Evolutionary conservation across 106 monocot species (phyloP), one percentile per base, ranked within the genome.

Genomic region (Narthecium ossifragum): DNA sequence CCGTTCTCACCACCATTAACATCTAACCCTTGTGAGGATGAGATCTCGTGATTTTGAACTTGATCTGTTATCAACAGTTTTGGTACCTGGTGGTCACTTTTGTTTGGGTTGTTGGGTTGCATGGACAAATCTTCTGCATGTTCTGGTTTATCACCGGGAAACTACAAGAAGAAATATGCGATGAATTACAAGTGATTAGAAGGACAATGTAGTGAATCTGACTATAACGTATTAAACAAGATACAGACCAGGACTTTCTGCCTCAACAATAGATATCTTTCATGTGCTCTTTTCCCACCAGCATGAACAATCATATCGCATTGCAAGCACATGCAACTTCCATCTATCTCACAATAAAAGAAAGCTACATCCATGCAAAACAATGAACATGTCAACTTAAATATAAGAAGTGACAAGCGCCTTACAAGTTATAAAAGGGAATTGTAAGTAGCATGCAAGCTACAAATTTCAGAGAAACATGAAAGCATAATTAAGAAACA

Each of bases 251-350:
- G 72, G 58, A 93, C 74, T 72, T 73, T 74, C 59, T 93, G 93
- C 67, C 93, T 85, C 57, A 89, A 51, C 24, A 83, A 50, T 51
- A 93, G 89, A 72, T 85, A 93, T 71, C 93, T 82, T 62, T 65
- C 68, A 73, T 93, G 93, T 22, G 85, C 83, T 68, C 82, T 71
- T 75, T 93, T 93, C n/a, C 93, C 93, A 23, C 88, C 93, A 60
- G 88, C 93, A 73, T 93, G 93, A 23, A 93, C 93, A 66, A 83
- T 78, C 77, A 85, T 89, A 70, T 93, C 93, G 59, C 93, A 93
- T 57, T 83, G 88, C 77, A 93, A 71, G 70, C 93, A 93, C 24
- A 93, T 82, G 41, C 89, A 93, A 57, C 79, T 93, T 34, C 93
- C 93, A 80, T 93, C 93, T 69, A 93, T 77, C 77, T 80, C 85